These are phyloP conservation scores for Podila epigama DNA, from an alignment of 192 early-diverging fungal genomes.

Conservation along the genomic window DNA sequence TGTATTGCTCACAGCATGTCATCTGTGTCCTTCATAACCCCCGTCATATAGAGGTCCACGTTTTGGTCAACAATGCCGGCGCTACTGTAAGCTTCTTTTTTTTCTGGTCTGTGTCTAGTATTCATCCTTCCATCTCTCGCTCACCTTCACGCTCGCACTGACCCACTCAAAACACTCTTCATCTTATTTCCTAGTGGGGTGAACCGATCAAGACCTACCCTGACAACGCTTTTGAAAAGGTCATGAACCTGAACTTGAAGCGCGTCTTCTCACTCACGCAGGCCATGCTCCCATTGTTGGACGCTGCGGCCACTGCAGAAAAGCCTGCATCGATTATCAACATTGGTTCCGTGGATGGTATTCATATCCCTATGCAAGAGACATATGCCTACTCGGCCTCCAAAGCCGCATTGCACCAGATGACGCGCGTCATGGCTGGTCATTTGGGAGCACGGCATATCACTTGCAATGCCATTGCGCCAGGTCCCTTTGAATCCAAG, in stretches of 20 bases:
- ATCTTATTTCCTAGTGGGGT: slow-evolving; percentile 50
- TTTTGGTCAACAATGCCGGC: slow-evolving; percentile 91
- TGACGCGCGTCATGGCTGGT: slow-evolving; percentile 71
- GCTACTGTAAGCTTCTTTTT: slow-evolving; percentile 46
- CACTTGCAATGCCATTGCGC: slow-evolving; percentile 74
- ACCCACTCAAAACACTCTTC: neutral
- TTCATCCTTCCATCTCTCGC: slow-evolving; percentile 1
- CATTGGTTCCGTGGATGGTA: slow-evolving; percentile 80
- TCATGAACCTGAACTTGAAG: slow-evolving; percentile 90
- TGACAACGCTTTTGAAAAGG: slow-evolving; percentile 70
- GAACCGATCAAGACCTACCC: slow-evolving; percentile 62
- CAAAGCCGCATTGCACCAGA: slow-evolving; percentile 82
- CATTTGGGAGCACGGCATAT: slow-evolving; percentile 65
- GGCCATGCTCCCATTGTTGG: slow-evolving; percentile 76
- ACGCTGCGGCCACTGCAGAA: slow-evolving; percentile 56
- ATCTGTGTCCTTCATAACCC: neutral
- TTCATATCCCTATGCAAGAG: slow-evolving; percentile 56
- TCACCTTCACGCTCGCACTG: neutral
- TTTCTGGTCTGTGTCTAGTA: neutral
- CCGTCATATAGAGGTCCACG: slow-evolving; percentile 67
- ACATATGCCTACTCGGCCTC: slow-evolving; percentile 81
- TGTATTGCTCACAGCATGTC: neutral
- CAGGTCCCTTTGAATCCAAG: slow-evolving; percentile 76
- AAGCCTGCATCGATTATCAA: slow-evolving; percentile 88
- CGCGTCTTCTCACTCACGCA: slow-evolving; percentile 81